These are phyloP conservation scores for Lycium barbarum DNA, from an alignment of 257 asterid genomes.

Conservation along the genomic window DNA sequence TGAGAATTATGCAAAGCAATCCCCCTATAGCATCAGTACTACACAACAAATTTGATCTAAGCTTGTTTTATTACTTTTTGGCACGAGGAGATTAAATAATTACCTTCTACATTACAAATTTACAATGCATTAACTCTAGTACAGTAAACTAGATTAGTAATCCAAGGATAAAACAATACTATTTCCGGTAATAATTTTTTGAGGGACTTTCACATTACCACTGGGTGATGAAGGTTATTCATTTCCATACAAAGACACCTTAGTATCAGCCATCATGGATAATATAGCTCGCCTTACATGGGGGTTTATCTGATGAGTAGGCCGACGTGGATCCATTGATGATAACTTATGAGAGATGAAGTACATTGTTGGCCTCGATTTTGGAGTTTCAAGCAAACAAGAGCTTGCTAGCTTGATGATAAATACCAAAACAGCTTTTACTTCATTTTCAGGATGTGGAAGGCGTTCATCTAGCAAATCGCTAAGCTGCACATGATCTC, in stretches of 20 bases:
- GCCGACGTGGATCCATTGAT: not conserved
- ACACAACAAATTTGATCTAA: not conserved
- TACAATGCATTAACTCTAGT: not conserved
- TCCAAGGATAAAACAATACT: not conserved
- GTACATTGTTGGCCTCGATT: constrained; percentile 21
- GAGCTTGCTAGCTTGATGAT: too few species aligned
- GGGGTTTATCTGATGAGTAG: not conserved
- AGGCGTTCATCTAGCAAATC: too few species aligned
- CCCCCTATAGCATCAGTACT: not conserved
- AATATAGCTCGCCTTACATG: not conserved
- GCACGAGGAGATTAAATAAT: not conserved
- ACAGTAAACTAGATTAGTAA: not conserved
- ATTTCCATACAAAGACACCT: not conserved
- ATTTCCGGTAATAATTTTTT: not conserved
- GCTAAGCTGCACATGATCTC: too few species aligned
- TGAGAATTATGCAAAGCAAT: too few species aligned
- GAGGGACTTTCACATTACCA: not conserved
- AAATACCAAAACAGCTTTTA: too few species aligned
- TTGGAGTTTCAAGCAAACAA: too few species aligned
- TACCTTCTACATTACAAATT: not conserved
- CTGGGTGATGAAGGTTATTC: not conserved
- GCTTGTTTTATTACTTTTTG: not conserved
- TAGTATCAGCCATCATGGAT: not conserved
- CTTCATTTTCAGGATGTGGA: too few species aligned
- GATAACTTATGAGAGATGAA: not conserved